Evolutionary conservation across 768 basidiomycete genomes (phyloP).

Genomic region (Suillus fuscotomentosus): DNA sequence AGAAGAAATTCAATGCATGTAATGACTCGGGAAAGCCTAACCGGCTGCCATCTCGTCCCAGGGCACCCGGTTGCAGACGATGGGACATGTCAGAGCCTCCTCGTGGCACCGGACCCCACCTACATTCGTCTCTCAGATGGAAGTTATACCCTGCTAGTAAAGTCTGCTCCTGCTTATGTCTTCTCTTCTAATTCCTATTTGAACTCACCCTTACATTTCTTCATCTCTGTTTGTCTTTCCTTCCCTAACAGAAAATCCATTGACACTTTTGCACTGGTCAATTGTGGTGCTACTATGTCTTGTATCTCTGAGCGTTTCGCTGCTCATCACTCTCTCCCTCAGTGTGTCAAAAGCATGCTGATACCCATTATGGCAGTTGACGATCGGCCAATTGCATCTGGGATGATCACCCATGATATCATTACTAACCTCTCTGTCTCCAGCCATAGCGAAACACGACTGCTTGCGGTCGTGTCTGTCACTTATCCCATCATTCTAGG

Average conservation of each 20-base stretch:
- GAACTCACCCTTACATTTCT: neutral
- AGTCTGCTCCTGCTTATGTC: neutral
- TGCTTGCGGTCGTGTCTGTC: no score
- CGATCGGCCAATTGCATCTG: slow-evolving; percentile 15
- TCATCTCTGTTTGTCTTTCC: neutral
- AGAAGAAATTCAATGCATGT: neutral
- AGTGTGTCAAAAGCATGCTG: no score
- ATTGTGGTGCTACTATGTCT: slow-evolving; percentile 35
- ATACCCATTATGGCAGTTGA: no score
- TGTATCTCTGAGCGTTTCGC: slow-evolving; percentile 32
- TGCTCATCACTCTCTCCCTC: no score
- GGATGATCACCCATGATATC: no score
- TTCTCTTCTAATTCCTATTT: neutral
- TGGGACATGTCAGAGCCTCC: neutral
- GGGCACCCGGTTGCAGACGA: neutral
- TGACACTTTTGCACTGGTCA: slow-evolving; percentile 35
- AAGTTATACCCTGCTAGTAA: neutral
- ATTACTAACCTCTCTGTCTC: no score
- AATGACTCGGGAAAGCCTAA: neutral
- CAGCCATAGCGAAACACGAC: no score
- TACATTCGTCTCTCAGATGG: neutral
- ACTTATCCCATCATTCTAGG: no score
- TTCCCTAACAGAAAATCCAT: slow-evolving; percentile 9
- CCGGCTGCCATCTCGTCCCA: neutral
- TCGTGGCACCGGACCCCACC: neutral